Conservation (phyloP, 257 asterid species). For the Galeopsis tetrahit region DNA sequence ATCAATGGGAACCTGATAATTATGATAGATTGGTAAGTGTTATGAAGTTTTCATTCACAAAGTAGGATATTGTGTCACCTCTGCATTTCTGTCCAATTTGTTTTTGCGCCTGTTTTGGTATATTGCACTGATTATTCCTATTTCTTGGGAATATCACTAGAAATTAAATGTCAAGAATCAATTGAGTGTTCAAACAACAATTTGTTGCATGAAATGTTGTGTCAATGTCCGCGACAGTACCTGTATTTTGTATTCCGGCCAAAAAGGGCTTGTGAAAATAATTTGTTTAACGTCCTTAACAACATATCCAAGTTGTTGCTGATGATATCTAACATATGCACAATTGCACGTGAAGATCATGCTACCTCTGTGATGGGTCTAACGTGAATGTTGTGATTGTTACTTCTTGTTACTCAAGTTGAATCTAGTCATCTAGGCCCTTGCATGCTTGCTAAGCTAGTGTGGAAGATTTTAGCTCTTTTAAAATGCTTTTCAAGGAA, state of each 20-base stretch:
- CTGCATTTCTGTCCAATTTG: constrained; percentile 5
- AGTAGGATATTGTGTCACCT: constrained; percentile 2
- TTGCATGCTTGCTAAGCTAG: not conserved
- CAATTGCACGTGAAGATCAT: not conserved
- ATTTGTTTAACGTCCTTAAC: not conserved
- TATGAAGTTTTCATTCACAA: constrained; percentile 13
- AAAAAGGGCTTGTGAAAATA: not conserved
- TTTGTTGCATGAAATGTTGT: constrained; percentile 6
- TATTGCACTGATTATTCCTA: not conserved
- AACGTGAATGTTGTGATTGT: not conserved
- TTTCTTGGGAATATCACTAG: not conserved
- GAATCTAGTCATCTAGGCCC: not conserved
- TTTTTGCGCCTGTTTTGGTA: not conserved
- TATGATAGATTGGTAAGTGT: constrained; percentile 62
- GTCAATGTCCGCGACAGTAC: not conserved
- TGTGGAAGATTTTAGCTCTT: not conserved
- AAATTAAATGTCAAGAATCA: not conserved
- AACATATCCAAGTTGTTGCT: constrained; percentile 5
- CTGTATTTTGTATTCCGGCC: not conserved
- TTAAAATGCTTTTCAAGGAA: not conserved
- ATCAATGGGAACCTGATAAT: constrained; percentile 62
- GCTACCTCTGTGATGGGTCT: not conserved
- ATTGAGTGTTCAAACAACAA: not conserved
- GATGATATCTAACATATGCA: constrained; percentile 22
- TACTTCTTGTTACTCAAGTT: constrained; percentile 9